These are phyloP conservation scores for Thuidium tamariscinum DNA, from an alignment of 225 moss, liverwort and hornwort species.

Conservation along the genomic window DNA sequence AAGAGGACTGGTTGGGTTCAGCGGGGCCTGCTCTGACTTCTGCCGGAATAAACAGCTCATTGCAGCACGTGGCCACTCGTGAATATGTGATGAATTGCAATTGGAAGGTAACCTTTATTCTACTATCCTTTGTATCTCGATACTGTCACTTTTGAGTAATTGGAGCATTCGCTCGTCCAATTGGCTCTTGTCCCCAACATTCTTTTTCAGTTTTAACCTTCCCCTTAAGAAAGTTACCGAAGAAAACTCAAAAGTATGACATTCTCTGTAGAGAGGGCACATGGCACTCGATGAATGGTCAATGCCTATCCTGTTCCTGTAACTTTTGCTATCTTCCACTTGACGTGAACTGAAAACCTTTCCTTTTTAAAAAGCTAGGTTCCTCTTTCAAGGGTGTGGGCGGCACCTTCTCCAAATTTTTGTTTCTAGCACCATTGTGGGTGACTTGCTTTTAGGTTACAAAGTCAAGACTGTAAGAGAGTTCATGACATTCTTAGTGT, in stretches of 20 bases:
- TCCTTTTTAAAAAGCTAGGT: neutral
- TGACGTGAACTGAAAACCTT: neutral
- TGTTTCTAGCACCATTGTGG: neutral
- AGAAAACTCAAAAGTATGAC: neutral
- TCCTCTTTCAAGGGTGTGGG: neutral
- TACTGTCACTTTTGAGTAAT: neutral
- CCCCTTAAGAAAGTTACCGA: neutral
- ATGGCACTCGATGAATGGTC: neutral
- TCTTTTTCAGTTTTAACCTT: neutral
- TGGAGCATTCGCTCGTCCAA: neutral
- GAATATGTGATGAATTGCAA: constrained; percentile 79
- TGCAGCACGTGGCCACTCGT: constrained; percentile 56
- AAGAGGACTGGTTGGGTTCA: constrained; percentile 72
- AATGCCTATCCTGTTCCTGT: neutral
- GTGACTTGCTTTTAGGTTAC: neutral
- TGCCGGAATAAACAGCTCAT: constrained; percentile 46
- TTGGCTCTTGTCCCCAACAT: neutral
- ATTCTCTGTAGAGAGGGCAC: neutral
- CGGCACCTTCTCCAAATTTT: neutral
- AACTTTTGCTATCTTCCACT: neutral
- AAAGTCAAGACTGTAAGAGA: neutral
- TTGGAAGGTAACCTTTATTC: constrained; percentile 60
- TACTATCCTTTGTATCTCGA: neutral
- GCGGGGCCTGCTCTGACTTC: constrained; percentile 40
- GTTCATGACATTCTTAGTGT: neutral